Evolutionary conservation across 2,329 filamentous ascomycete species (phyloP), one percentile per base, ranked within the genome.

Genomic region (Diplocarpon rosae): DNA sequence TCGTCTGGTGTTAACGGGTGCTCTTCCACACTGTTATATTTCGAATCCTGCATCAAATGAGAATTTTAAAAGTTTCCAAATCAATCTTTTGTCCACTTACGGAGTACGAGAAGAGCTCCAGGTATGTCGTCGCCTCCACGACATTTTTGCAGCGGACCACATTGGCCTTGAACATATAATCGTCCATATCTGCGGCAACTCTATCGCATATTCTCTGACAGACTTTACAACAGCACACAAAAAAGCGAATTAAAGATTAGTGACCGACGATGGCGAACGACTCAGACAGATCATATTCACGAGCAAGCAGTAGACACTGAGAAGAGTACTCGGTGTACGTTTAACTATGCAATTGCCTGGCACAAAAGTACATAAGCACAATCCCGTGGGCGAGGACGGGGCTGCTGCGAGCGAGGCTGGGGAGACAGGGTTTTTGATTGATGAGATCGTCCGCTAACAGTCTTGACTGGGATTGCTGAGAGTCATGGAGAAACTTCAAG

Each of bases 81-180:
- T 31, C 27, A 20, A 44, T 43, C 9, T 5, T 32, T 32, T 33
- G 32, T n/a, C 27, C 9, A 43, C 53, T 44, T 41, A 61, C 59
- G 15, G 59, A 61, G 43, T 61, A 61, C 3, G 51, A 52, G 41
- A 58, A 54, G 37, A 62, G 59, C 52, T 62, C 59, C 9, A 62
- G 45, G 43, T 59, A 62, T 5, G 45, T 52, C 34, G 59, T 61
- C 31, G 48, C 40, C 34, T 62, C 59, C 0, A 34, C 12, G 3
- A 62, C 57, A 34, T 40, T 37, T 44, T 35, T 54, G 45, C 58
- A 59, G 10, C 50, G 37, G 7, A 50, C 49, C 34, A 62, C 59
- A 44, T 60, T 56, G 30, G 47, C 38, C 34, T 56, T 49, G 40
- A 62, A 62, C 55, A 62, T 56, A 50, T 62, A 62, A 51, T 61